These are phyloP conservation scores for Leersia perrieri DNA, from an alignment of 176 grass and related monocot genomes.

Conservation along the genomic window DNA sequence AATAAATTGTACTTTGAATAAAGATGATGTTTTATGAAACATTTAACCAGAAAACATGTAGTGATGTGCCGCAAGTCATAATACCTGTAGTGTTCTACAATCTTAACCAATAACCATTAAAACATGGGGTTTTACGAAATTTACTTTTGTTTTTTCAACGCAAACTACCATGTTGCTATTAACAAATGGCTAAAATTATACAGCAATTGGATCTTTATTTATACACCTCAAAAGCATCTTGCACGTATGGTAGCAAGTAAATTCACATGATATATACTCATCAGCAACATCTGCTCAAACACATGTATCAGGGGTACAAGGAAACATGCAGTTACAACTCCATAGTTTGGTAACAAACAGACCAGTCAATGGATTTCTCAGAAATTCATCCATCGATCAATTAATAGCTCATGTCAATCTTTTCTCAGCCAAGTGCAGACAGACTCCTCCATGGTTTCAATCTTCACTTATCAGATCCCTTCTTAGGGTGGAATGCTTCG, in stretches of 20 bases:
- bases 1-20: too few relatives aligned
- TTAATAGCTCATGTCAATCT: not conserved
- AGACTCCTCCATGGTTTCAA: not conserved
- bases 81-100: too few relatives aligned
- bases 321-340: not conserved
- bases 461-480: slow-evolving; percentile 40
- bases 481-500: slow-evolving; percentile 56
- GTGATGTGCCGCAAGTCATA: too few relatives aligned
- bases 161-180: too few relatives aligned
- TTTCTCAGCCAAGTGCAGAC: not conserved
- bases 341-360: not conserved
- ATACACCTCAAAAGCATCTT: not conserved
- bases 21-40: too few relatives aligned
- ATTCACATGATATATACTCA: not conserved
- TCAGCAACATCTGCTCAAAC: slow-evolving; percentile 18
- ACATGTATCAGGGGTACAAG: not conserved
- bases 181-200: not conserved
- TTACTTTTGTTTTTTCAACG: too few relatives aligned
- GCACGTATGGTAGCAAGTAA: not conserved
- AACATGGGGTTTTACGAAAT: too few relatives aligned
- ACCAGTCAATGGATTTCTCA: not conserved
- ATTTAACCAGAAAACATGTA: too few relatives aligned
- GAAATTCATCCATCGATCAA: not conserved
- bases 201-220: not conserved
- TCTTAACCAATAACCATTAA: too few relatives aligned